Base-by-base conservation (phyloP, 1,284 basidiomycete species). In the Bondarzewia mesenterica region DNA sequence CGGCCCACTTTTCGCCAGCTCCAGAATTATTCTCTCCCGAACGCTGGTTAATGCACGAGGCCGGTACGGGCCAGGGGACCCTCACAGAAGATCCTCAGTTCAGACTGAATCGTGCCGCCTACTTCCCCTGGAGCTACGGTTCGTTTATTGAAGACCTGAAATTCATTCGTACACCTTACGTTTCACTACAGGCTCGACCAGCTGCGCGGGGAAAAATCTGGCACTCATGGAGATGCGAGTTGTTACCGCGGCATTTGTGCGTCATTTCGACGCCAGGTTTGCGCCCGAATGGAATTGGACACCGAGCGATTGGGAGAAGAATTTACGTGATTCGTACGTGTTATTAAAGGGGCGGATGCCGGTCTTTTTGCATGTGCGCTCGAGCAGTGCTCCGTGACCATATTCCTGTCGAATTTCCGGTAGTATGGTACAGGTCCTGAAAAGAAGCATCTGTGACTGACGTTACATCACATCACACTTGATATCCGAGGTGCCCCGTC, bases 191-290 rank as follows among this genome's bases (percentile, higher is more conserved):
- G 41, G 41, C 3, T 48, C 54, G 6, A 52, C 55, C 16, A 64
- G 58, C 49, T 67, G 66, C 51, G 61, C 62, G 1, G 66, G 64
- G 5, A 64, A 63, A 51, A 54, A 56, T 36, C 57, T 67, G 15
- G 66, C 66, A 16, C 41, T 60, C 52, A 57, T 52, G 18, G 62
- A 64, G 54, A 57, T 63, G 51, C 54, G 59, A 10, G 58, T 59
- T 51, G 58, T 64, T n/a, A 44, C 61, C 23, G 55, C 54, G 29
- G 42, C 49, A 10, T 32, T 32, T 3, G n/a, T 32, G 29, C 10
- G 29, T 32, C 29, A n/a, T n/a, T 32, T 32, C n/a, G 29, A 7
- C 12, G n/a, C n/a, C 12, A 10, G 5, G 3, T 32, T 32, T 2
- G 10, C 29, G 3, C 5, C 29, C 3, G n/a, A 7, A 2, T 32